Evolutionary conservation across 164 flowering plant species (phyloP), one percentile per base, ranked within the genome.

Genomic region (Chloranthus sessilifolius): DNA sequence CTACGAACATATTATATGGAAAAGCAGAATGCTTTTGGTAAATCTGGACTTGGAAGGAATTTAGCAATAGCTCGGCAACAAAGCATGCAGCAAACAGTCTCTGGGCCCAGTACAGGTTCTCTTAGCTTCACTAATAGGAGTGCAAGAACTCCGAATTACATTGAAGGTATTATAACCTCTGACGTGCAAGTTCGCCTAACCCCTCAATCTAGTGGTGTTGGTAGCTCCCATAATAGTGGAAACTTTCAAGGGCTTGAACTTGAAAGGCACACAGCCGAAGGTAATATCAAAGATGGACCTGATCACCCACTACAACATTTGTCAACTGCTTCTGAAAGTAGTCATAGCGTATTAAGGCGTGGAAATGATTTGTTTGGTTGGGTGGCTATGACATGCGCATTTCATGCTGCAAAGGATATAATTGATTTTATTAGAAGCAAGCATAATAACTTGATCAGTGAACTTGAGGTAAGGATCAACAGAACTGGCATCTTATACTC

Each of bases 371-470:
- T 81, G 12, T 43, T 77, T 44, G 81, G 86, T 23, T 64, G 81
- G 66, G 81, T 67, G 14, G 79, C 55, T 28, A 84, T 91, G 55
- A 88, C 92, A 27, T 80, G 85, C 76, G 99, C 97, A 42, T 94
- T 94, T 70, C 96, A 94, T 64, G 83, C 94, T 67, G 97, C 97
- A 20, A 94, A 89, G 64, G 99, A 94, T 60, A 79, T 94, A 39
- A 87, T 94, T 97, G 97, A 94, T 69, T 75, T 87, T 36, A 80
- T 89, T 38, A 76, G 99, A 64, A 81, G 97, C 83, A 89, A 94
- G 68, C 99, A 94, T 47, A 47, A 76, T 21, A 94, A 94, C 74
- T 71, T 94, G 75, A 97, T 97, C 50, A 60, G 90, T 66, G 99
- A 94, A 73, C 99, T 94, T 63, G 99, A 94, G 97, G 99, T 88